These are phyloP conservation scores for Tricholoma sp. DNA, from an alignment of 768 basidiomycete genomes.

Conservation along the genomic window DNA sequence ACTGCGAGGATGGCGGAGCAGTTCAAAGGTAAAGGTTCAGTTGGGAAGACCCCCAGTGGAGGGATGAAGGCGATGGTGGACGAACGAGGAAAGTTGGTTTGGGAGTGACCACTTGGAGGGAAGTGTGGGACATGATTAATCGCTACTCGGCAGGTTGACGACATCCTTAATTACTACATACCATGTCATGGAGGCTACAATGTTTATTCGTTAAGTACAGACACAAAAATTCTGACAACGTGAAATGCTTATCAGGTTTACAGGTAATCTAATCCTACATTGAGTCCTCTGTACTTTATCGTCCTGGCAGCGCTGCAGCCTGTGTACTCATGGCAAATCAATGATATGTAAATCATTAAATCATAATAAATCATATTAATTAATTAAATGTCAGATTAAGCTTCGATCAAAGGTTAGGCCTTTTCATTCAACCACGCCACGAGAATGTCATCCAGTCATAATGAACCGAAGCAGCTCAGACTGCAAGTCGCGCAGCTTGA, in stretches of 20 bases:
- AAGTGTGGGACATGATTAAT: no score
- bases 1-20: conserved; percentile 43
- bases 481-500: not conserved
- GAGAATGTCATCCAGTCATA: not conserved
- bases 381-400: no score
- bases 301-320: no score
- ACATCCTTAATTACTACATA: not conserved
- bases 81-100: conserved; percentile 52
- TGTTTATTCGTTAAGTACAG: no score
- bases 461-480: not conserved
- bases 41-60: conserved; percentile 37
- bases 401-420: no score
- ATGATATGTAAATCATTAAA: no score
- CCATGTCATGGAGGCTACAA: no score
- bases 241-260: not conserved
- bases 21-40: conserved; percentile 19
- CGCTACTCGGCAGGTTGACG: not conserved
- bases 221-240: not conserved
- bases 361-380: no score
- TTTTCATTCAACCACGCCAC: not conserved
- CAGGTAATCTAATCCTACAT: no score
- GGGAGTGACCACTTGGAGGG: conserved; percentile 33
- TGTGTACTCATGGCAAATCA: no score
- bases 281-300: no score
- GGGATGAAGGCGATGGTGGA: conserved; percentile 63